These are phyloP conservation scores for Coemansia sp. DNA, from an alignment of 192 early-diverging fungal genomes.

Conservation along the genomic window DNA sequence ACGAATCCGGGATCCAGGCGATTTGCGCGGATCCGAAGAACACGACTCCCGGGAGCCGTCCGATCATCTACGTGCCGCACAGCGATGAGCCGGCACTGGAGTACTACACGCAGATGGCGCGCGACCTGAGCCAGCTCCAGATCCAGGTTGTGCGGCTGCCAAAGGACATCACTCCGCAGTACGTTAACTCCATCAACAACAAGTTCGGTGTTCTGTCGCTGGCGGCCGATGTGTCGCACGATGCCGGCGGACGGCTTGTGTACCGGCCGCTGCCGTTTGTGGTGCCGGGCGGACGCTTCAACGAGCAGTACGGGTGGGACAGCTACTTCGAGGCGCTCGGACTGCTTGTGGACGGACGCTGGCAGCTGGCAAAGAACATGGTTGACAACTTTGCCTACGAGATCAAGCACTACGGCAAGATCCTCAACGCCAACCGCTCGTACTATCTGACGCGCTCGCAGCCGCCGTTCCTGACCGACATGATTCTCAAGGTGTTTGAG, in stretches of 20 bases:
- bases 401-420: constrained; percentile 98
- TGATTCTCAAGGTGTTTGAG: constrained; percentile 82
- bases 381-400: constrained; percentile 97
- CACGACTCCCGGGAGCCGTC: constrained; percentile 67
- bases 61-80: constrained; percentile 91
- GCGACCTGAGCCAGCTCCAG: constrained; percentile 65
- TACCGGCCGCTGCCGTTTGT: constrained; percentile 88
- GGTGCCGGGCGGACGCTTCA: constrained; percentile 97
- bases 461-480: constrained; percentile 97
- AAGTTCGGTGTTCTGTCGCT: constrained; percentile 89
- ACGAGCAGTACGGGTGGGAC: constrained; percentile 99
- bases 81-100: constrained; percentile 71
- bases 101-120: constrained; percentile 77
- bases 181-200: constrained; percentile 89
- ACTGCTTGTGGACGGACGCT: constrained; percentile 79
- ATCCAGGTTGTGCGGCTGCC: constrained; percentile 84
- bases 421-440: constrained; percentile 96
- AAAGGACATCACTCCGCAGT: constrained; percentile 80
- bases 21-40: constrained; percentile 95
- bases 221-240: constrained; percentile 56
- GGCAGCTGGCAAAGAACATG: constrained; percentile 89
- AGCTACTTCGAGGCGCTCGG: constrained; percentile 93
- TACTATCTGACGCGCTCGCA: constrained; percentile 98
- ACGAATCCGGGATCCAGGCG: constrained; percentile 79
- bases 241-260: constrained; percentile 55